Evolutionary conservation across 2,329 filamentous ascomycete species (phyloP).

Genomic region (Trichoderma sp.): DNA sequence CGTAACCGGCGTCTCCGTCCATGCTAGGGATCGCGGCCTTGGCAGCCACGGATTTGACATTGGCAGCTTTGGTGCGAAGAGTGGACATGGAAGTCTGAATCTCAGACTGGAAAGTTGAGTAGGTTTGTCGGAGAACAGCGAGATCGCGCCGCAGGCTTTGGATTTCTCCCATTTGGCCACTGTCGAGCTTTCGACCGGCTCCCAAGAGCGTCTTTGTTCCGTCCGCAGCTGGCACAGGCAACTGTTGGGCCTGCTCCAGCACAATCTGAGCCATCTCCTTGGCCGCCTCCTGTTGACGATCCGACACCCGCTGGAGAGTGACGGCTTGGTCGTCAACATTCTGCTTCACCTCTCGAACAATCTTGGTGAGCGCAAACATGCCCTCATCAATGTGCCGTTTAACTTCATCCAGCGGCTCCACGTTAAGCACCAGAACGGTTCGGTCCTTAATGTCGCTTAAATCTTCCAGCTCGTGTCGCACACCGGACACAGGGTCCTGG

Average conservation of each 20-base stretch:
- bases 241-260: constrained; percentile 28
- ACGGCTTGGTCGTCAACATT: constrained; percentile 79
- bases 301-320: constrained; percentile 81
- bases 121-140: constrained; percentile 88
- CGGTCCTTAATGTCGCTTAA: constrained; percentile 90
- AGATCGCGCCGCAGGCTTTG: constrained; percentile 82
- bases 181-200: constrained; percentile 46
- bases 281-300: constrained; percentile 83
- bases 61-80: constrained; percentile 76
- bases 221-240: constrained; percentile 48
- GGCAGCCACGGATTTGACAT: constrained; percentile 72
- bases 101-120: constrained; percentile 85
- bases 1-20: constrained; percentile 75
- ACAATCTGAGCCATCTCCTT: constrained; percentile 68
- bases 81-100: constrained; percentile 82
- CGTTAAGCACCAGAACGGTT: constrained; percentile 89
- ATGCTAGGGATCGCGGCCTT: constrained; percentile 69
- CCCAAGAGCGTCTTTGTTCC: constrained; percentile 36
- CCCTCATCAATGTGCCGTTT: constrained; percentile 96
- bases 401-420: constrained; percentile 91
- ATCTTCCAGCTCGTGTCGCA: constrained; percentile 96
- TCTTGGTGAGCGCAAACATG: constrained; percentile 70
- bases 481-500: constrained; percentile 89
- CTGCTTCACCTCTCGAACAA: constrained; percentile 83
- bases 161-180: constrained; percentile 70